A percentile compares a stretch with the other conserved stretches of the same genome.
Conservation (phyloP, 805 yeast species). For the Teunomyces lycoperdinae region DNA sequence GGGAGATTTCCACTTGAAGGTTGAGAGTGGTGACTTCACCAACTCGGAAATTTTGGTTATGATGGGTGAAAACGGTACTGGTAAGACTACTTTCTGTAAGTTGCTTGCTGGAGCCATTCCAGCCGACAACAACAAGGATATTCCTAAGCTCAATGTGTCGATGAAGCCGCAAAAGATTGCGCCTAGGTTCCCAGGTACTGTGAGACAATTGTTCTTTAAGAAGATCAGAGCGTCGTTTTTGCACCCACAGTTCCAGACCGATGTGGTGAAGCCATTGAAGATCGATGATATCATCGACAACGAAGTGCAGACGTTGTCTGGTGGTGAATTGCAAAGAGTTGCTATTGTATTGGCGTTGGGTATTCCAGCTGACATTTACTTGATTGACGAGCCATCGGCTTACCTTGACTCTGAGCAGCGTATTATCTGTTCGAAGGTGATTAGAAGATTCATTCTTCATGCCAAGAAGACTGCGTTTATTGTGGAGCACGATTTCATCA, state of each 20-base stretch:
- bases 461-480: slow-evolving; percentile 98
- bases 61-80: slow-evolving; percentile 99
- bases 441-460: slow-evolving; percentile 93
- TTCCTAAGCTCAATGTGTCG: slow-evolving; percentile 87
- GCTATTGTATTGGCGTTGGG: slow-evolving; percentile 96
- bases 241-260: slow-evolving; percentile 97
- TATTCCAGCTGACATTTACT: slow-evolving; percentile 90
- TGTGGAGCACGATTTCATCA: slow-evolving; percentile 99
- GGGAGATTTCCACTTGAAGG: slow-evolving; percentile 88
- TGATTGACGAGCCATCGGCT: slow-evolving; percentile 98
- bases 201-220: slow-evolving; percentile 94
- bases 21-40: slow-evolving; percentile 86
- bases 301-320: slow-evolving; percentile 95
- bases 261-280: slow-evolving; percentile 91
- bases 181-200: slow-evolving; percentile 98
- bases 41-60: slow-evolving; percentile 96
- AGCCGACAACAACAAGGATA: slow-evolving; percentile 77
- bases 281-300: slow-evolving; percentile 95
- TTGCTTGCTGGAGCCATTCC: slow-evolving; percentile 88
- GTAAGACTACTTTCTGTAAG: slow-evolving; percentile 97
- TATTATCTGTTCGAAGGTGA: slow-evolving; percentile 97
- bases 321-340: slow-evolving; percentile 99
- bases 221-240: slow-evolving; percentile 92
- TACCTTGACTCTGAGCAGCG: slow-evolving; percentile 99
- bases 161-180: slow-evolving; percentile 99